Evolutionary conservation across 2,329 filamentous ascomycete species (phyloP), one percentile per base, ranked within the genome.

Genomic region (Parafenestella ontariensis): DNA sequence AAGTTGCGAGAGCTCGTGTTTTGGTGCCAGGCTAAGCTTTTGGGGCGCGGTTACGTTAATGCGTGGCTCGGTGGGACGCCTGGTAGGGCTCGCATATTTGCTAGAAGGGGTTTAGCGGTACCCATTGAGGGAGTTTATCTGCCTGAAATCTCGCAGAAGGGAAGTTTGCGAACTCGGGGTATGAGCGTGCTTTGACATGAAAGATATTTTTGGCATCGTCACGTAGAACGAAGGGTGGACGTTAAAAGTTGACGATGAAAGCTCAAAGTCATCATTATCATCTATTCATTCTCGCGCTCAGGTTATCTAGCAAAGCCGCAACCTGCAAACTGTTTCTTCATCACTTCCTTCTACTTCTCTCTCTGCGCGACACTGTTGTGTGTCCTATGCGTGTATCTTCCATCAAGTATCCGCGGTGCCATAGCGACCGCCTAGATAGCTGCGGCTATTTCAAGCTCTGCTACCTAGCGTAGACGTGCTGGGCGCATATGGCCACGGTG

Each of bases 101-200:
- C 54, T 36, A 8, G 10, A 53, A 29, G 10, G 3, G 42, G 54
- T 44, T 44, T 57, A 44, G 50, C 24, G 29, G n/a, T n/a, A n/a
- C n/a, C n/a, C n/a, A n/a, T n/a, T n/a, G n/a, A n/a, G n/a, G n/a
- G n/a, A n/a, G n/a, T n/a, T n/a, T n/a, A n/a, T n/a, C n/a, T n/a
- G n/a, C n/a, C n/a, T n/a, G n/a, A n/a, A n/a, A n/a, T n/a, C n/a
- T n/a, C n/a, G n/a, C n/a, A 40, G 26, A 10, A 40, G 37, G 15
- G 20, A 40, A 40, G 37, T 21, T 40, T 40, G 37, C 37, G 37
- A 40, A 21, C 15, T 9, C 20, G 10, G 20, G 26, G 20, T 40
- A 39, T 20, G 7, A 23, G 36, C 18, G 6, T 4, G 17, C 18
- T 8, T 39, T 39, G n/a, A n/a, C n/a, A n/a, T n/a, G n/a, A n/a